A percentile compares a stretch with the other conserved stretches of the same genome.
phyloP scores from a whole-genome alignment of 192 early-diverging fungal genomes.

The Chytriomyces hyalinus region DNA sequence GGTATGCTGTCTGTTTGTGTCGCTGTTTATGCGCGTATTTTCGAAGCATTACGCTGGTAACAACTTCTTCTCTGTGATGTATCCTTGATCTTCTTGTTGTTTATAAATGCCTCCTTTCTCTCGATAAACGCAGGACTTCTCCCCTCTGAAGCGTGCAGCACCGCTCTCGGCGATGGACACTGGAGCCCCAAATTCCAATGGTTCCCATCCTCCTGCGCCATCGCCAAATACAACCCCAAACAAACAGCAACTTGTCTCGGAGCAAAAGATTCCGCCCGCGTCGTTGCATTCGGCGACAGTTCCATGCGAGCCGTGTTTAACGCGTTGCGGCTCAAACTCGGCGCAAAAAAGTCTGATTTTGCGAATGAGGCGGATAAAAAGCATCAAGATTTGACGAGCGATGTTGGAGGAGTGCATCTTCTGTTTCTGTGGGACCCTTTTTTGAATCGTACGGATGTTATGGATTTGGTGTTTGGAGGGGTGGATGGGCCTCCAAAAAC shows the following conservation, averaged over 20 bases:
- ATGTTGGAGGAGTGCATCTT: constrained; percentile 38
- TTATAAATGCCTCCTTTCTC: neutral
- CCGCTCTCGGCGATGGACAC: neutral
- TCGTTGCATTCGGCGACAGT: constrained; percentile 75
- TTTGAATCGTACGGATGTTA: constrained; percentile 54
- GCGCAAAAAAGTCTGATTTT: constrained; percentile 39
- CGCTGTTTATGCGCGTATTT: neutral
- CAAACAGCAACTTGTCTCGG: constrained; percentile 55
- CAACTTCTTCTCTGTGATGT: neutral
- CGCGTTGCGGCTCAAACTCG: constrained; percentile 54
- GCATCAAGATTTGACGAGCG: constrained; percentile 4
- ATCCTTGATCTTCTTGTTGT: neutral
- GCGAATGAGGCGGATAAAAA: constrained; percentile 26
- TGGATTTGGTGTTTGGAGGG: neutral
- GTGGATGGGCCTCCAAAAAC: constrained; percentile 38
- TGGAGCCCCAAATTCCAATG: constrained; percentile 18
- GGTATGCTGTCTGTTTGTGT: neutral
- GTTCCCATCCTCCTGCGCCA: constrained; percentile 6
- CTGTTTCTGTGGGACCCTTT: constrained; percentile 79
- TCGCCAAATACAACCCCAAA: constrained; percentile 45
- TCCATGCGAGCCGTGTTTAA: constrained; percentile 66
- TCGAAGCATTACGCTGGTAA: neutral
- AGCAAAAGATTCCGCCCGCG: constrained; percentile 19
- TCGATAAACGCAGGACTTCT: constrained; percentile 2
- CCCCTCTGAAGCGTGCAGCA: neutral